Conservation (phyloP, 495 filamentous ascomycete species). For the Podospora fimiseda region DNA sequence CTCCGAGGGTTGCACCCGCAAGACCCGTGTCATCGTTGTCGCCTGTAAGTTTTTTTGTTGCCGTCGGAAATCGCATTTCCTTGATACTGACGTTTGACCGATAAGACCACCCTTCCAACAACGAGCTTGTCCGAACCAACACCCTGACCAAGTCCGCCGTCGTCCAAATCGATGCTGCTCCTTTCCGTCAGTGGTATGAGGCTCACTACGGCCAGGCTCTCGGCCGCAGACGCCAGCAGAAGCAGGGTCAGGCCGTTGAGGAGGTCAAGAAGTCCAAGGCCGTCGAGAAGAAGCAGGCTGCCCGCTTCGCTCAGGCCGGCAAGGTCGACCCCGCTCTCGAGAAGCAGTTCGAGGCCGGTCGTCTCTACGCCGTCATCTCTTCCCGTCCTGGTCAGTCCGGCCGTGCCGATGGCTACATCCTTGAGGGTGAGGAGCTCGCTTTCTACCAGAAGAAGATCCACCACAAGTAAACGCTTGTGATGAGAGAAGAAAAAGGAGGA, state of each 20-base stretch:
- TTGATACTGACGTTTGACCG: constrained; percentile 4
- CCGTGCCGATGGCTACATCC: constrained; percentile 91
- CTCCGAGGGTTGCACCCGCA: constrained; percentile 93
- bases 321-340: constrained; percentile 92
- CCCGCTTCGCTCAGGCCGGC: constrained; percentile 67
- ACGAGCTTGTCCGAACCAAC: constrained; percentile 99
- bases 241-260: constrained; percentile 56
- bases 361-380: constrained; percentile 86
- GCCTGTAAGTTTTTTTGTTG: constrained; percentile 44
- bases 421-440: constrained; percentile 97
- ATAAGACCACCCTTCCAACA: constrained; percentile 96
- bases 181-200: constrained; percentile 99
- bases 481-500: neutral
- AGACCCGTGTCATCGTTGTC: constrained; percentile 96
- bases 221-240: constrained; percentile 84
- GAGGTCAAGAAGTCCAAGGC: constrained; percentile 83
- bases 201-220: constrained; percentile 91
- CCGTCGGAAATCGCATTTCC: neutral
- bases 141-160: constrained; percentile 98
- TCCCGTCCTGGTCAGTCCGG: constrained; percentile 94
- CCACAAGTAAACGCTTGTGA: constrained; percentile 66
- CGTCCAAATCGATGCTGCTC: constrained; percentile 95
- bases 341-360: constrained; percentile 98
- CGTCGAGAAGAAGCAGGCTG: constrained; percentile 93
- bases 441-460: constrained; percentile 99